These are phyloP conservation scores for Podospora didyma DNA, from an alignment of 495 filamentous ascomycete genomes.

Conservation along the genomic window DNA sequence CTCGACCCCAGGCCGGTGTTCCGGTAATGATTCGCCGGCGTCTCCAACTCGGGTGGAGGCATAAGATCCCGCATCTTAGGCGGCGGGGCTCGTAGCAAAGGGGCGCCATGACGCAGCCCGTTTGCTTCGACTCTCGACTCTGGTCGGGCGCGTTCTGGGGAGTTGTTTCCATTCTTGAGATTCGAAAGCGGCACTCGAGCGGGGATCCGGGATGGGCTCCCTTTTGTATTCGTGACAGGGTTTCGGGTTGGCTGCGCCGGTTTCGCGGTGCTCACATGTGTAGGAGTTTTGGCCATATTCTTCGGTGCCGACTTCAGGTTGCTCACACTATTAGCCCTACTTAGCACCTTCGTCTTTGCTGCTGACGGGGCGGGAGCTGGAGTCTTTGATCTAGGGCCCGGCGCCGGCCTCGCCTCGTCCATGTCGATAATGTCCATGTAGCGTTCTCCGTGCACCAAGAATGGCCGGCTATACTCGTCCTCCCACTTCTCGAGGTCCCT, in stretches of 20 bases:
- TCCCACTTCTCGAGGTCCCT: slow-evolving; percentile 86
- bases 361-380: slow-evolving; percentile 58
- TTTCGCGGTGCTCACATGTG: slow-evolving; percentile 29
- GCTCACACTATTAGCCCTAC: slow-evolving; percentile 34
- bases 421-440: slow-evolving; percentile 77
- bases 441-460: slow-evolving; percentile 84
- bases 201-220: slow-evolving; percentile 76
- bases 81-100: slow-evolving; percentile 60
- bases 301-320: slow-evolving; percentile 44
- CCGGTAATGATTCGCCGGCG: slow-evolving; percentile 58
- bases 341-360: slow-evolving; percentile 35
- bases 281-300: slow-evolving; percentile 65
- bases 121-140: slow-evolving; percentile 36
- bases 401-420: slow-evolving; percentile 56
- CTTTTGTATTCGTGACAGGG: slow-evolving; percentile 27
- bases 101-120: slow-evolving; percentile 39
- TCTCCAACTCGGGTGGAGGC: slow-evolving; percentile 61
- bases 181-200: slow-evolving; percentile 74
- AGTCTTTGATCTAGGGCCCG: slow-evolving; percentile 72
- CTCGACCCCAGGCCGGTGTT: slow-evolving; percentile 62
- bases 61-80: slow-evolving; percentile 83
- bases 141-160: slow-evolving; percentile 65
- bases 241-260: slow-evolving; percentile 17
- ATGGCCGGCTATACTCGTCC: slow-evolving; percentile 87
- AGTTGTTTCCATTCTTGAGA: slow-evolving; percentile 77